These are phyloP conservation scores for Paracamarosporium sp. DNA, from an alignment of 2,329 filamentous ascomycete species.

Conservation along the genomic window DNA sequence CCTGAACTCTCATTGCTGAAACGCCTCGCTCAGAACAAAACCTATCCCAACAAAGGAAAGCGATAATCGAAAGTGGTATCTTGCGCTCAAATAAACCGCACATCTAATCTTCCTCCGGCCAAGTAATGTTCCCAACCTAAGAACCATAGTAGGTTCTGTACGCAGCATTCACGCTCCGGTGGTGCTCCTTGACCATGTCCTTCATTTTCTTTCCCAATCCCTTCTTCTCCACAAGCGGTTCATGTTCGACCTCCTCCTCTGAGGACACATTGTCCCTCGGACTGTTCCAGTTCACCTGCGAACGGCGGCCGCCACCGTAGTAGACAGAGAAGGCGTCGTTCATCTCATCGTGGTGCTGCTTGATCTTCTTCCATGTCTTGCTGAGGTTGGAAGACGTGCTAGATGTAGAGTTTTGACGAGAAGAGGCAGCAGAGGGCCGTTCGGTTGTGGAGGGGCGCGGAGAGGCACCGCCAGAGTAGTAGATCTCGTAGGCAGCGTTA, in stretches of 20 bases:
- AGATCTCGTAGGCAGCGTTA: neutral
- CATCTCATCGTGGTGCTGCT: slow-evolving; percentile 4
- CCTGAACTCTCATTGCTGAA: no score
- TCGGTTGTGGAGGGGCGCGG: slow-evolving; percentile 70
- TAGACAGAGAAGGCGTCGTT: slow-evolving; percentile 2
- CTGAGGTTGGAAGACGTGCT: slow-evolving; percentile 3
- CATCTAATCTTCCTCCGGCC: neutral
- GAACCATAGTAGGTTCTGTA: neutral
- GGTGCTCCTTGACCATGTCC: neutral
- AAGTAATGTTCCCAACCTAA: neutral
- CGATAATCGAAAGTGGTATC: neutral
- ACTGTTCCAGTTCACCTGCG: neutral
- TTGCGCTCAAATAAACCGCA: neutral
- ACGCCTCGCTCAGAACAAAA: neutral
- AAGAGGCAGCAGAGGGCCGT: slow-evolving; percentile 42
- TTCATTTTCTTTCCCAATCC: neutral
- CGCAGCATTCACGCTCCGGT: slow-evolving; percentile 2
- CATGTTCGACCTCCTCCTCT: neutral
- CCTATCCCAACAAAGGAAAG: neutral
- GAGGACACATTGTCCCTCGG: neutral
- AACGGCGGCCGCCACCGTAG: slow-evolving; percentile 1
- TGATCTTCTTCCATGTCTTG: slow-evolving; percentile 6
- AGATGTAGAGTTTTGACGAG: neutral
- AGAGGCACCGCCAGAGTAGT: slow-evolving; percentile 58
- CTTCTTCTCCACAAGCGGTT: neutral